Evolutionary conservation across 1,284 basidiomycete species (phyloP), one percentile per base, ranked within the genome.

Genomic region (Cystobasidiaceae sp.): DNA sequence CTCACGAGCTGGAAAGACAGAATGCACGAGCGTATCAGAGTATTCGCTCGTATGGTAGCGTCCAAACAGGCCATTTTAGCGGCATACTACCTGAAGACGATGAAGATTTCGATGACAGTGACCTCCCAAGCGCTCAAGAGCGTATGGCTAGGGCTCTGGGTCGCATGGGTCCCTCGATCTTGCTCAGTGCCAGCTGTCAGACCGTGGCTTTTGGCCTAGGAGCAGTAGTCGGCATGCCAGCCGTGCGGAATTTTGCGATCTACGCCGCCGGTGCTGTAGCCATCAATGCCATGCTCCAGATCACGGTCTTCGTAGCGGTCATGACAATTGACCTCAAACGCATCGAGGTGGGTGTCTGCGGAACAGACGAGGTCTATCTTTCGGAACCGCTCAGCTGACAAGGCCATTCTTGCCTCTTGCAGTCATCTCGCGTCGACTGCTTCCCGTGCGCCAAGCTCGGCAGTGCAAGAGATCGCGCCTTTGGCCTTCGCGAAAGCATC

Each of bases 181-280:
- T 97, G 39, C 81, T 98, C 34, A 93, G 90, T 71, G 87, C 91
- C 0, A 82, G 90, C n/a, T 94, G 93, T 6, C 93, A 98, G 76
- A 89, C 89, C 0, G 82, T 90, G 0, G 93, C 93, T 0, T 98
- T 98, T 74, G 86, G 86, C 0, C 80, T 98, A 30, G 94, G 94
- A n/a, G 92, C 93, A 0, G 78, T 97, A 32, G 94, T 97, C 7
- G 72, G 71, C 15, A 97, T 98, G 94, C 94, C 94, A 0, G 94
- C 94, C 34, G 94, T 97, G 15, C 83, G 93, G n/a, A 97, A 97
- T 78, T 98, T 98, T 78, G 94, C 94, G 0, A 81, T 97, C 55
- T 98, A 97, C 75, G 94, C 94, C 0, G 93, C 94, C 0, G 93
- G 92, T 7, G 94, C 92, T 72, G 94, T 97, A 21, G 80, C 94